phyloP scores from a whole-genome alignment of 139 green algal genomes.

The Spirogloea muscicola region DNA sequence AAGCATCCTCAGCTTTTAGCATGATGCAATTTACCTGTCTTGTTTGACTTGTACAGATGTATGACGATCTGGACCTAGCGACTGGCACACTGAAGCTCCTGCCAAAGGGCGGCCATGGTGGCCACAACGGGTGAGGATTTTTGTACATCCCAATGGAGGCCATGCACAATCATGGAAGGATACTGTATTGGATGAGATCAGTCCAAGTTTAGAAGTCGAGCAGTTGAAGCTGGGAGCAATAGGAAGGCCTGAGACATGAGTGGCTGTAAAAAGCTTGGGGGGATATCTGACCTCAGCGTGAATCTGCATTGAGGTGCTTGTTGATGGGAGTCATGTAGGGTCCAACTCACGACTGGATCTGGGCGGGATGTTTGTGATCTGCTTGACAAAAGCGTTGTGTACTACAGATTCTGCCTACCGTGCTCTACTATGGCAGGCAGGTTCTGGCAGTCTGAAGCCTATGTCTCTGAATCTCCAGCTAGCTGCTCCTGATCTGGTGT shows the following conservation, averaged over 20 bases:
- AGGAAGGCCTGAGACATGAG: too few species aligned
- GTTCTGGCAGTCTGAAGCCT: too few species aligned
- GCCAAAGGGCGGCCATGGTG: conserved; percentile 77
- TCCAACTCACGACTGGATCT: not conserved
- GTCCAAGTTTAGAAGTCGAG: not conserved
- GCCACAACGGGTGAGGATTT: conserved; percentile 74
- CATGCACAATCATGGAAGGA: not conserved
- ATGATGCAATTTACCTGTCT: too few species aligned
- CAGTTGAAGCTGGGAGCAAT: too few species aligned
- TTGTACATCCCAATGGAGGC: not conserved
- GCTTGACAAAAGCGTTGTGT: not conserved
- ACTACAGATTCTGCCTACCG: too few species aligned
- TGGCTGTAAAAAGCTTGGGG: too few species aligned
- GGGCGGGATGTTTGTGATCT: too few species aligned
- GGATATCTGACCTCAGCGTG: too few species aligned
- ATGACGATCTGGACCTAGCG: conserved; percentile 81
- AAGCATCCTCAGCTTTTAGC: too few species aligned
- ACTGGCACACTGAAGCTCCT: conserved; percentile 61
- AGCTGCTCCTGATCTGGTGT: not conserved
- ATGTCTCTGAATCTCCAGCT: too few species aligned
- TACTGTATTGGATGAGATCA: not conserved
- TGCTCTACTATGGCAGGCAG: too few species aligned
- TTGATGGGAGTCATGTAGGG: not conserved
- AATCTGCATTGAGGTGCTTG: too few species aligned
- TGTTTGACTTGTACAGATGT: conserved; percentile 57